A percentile compares a stretch with the other conserved stretches of the same genome.
Evolutionary conservation across 768 basidiomycete genomes (phyloP).

Genomic region (Hydnomerulius pinastri): DNA sequence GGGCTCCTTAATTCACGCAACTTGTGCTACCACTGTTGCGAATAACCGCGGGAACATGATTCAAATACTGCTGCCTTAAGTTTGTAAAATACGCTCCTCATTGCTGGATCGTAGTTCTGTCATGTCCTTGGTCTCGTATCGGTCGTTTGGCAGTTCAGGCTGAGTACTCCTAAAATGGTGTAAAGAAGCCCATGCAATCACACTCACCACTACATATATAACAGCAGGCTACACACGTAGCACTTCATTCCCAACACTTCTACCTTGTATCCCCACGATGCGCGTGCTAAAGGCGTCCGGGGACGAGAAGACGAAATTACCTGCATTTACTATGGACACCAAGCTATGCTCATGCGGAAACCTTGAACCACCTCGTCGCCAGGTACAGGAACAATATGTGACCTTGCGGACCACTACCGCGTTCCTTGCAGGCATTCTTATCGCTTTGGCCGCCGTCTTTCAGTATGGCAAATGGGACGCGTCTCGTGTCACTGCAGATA

Average conservation of each 20-base stretch:
- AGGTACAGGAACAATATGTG: not conserved
- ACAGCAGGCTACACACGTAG: too few species aligned
- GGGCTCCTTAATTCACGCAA: not conserved
- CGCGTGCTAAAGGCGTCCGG: not conserved
- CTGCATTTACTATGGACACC: not conserved
- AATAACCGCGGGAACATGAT: too few species aligned
- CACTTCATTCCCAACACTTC: not conserved
- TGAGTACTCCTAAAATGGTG: too few species aligned
- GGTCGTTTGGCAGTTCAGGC: too few species aligned
- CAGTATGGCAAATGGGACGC: slow-evolving; percentile 4
- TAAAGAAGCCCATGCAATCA: too few species aligned
- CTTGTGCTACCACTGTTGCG: not conserved
- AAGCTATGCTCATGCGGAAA: not conserved
- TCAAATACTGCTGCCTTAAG: too few species aligned
- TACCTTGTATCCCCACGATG: not conserved
- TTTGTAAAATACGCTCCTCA: too few species aligned
- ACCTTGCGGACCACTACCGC: slow-evolving; percentile 5
- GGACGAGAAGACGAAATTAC: not conserved
- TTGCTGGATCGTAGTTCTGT: too few species aligned
- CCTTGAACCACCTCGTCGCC: not conserved
- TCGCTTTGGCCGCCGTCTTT: slow-evolving; percentile 9
- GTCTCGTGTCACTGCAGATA: not conserved
- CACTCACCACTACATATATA: too few species aligned
- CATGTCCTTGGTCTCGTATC: too few species aligned
- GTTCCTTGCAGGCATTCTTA: slow-evolving; percentile 12